Base-by-base conservation (phyloP, 257 asterid species). In the Solanum chiquidenum region DNA sequence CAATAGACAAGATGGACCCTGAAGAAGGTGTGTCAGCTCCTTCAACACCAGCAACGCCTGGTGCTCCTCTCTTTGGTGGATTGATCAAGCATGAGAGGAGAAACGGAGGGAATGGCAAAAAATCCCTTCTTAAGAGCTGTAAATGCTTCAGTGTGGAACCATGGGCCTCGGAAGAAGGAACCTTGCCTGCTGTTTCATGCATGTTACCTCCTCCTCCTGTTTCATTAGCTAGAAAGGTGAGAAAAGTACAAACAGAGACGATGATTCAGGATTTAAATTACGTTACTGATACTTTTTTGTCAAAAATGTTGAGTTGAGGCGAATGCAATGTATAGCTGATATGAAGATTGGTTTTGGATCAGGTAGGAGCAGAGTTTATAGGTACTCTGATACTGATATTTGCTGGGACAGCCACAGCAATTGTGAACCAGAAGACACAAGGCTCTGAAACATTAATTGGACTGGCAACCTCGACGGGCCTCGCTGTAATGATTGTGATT, bases 351-450 rank as follows among this genome's bases (percentile, higher is more conserved):
- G 5, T 52, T 37, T 37, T 13, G 60, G 64, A 74, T 40, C 93
- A 96, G 98, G 98, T 96, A 84, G 98, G 98, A 89, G 98, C 98
- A 10, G 98, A 96, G 93, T 94, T 96, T 68, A 91, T 95, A 90
- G 98, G 98, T 23, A 96, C 98, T 37, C 83, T 95, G 16, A 92
- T 95, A 85, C 93, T 96, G 7, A 94, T 95, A 10, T 95, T 94
- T 60, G 87, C 98, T 1, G 97, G 94, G 55, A 91, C 95, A 20
- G 95, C 98, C 84, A 93, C 98, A 5, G 93, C 97, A 3, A 93
- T 96, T 7, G 98, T 95, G 85, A 96, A 96, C 91, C 89, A 95
- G 79, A 93, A 94, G 94, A 95, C 94, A 5, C 86, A 88, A 29
- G 98, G 97, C n/a, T 88, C 98, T 2, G 98, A 94, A 89, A 93